Percentiles rank a stretch among this genome's conserved stretches.
These are phyloP conservation scores for Falciphora oryzae DNA, from an alignment of 2,329 filamentous ascomycete genomes.

Conservation along the genomic window DNA sequence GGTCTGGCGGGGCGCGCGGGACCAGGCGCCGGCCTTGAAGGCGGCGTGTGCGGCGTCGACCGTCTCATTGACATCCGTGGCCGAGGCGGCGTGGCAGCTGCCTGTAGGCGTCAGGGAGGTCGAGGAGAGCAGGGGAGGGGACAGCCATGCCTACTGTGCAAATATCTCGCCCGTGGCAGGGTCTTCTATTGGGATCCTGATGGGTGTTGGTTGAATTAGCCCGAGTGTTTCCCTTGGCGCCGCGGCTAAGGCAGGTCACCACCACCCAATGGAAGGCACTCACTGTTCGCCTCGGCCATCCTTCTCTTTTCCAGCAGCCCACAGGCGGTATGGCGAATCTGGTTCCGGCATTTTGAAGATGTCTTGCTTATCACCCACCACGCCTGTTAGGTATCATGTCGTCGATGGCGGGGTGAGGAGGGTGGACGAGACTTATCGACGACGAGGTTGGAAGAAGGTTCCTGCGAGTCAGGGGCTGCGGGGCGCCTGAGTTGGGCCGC, in stretches of 20 bases:
- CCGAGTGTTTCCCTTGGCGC: not conserved
- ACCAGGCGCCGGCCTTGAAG: slow-evolving; percentile 51
- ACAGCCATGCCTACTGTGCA: slow-evolving; percentile 15
- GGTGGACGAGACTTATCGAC: too few relatives aligned
- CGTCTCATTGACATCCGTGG: slow-evolving; percentile 35
- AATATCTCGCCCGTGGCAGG: slow-evolving; percentile 22
- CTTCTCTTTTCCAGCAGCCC: slow-evolving; percentile 16
- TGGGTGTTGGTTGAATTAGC: not conserved
- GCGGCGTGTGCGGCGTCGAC: slow-evolving; percentile 35
- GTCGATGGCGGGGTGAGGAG: too few relatives aligned
- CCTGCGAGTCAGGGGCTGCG: too few relatives aligned
- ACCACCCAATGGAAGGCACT: slow-evolving; percentile 2
- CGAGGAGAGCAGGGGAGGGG: not conserved
- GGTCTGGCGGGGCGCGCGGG: slow-evolving; percentile 46
- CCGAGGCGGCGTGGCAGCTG: slow-evolving; percentile 43
- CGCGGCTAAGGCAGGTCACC: not conserved
- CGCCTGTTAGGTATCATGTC: too few relatives aligned
- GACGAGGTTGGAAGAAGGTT: too few relatives aligned
- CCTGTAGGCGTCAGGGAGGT: slow-evolving; percentile 8
- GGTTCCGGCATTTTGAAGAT: too few relatives aligned
- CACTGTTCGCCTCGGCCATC: slow-evolving; percentile 17
- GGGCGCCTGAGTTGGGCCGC: too few relatives aligned
- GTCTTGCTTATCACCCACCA: too few relatives aligned
- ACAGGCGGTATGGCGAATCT: slow-evolving; percentile 12
- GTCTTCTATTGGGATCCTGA: slow-evolving; percentile 22